Evolutionary conservation across 139 green algal genomes (phyloP).

Genomic region (Gonium pectorale): DNA sequence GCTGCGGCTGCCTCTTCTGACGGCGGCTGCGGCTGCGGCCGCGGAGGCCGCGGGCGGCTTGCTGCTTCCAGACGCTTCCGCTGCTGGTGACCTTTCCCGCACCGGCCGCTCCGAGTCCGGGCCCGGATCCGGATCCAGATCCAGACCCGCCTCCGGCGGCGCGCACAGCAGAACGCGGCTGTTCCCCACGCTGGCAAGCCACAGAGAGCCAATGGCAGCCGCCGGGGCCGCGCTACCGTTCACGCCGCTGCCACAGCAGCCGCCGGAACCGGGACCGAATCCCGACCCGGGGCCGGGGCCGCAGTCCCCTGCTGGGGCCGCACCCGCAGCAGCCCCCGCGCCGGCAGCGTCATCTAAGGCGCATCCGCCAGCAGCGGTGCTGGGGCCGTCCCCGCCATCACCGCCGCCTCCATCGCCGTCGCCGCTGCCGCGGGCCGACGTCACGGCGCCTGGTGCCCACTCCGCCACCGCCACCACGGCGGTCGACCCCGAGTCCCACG

Average conservation of each 20-base stretch:
- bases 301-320: neutral
- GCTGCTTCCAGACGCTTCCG: neutral
- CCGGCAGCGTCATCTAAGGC: no score
- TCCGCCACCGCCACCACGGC: constrained; percentile 59
- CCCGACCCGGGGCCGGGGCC: neutral
- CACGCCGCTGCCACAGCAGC: neutral
- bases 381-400: neutral
- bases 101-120: neutral
- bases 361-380: no score
- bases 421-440: no score
- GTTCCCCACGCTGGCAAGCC: constrained; percentile 64
- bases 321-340: neutral
- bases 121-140: no score
- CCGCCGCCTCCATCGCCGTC: neutral
- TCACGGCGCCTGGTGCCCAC: neutral
- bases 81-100: neutral
- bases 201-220: neutral
- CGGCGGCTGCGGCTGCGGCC: no score
- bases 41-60: neutral
- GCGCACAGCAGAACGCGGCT: constrained; percentile 60
- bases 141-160: neutral
- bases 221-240: no score
- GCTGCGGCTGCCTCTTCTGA: neutral
- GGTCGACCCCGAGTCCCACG: constrained; percentile 57
- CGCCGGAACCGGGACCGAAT: neutral